Evolutionary conservation across 495 filamentous ascomycete species (phyloP).

Genomic region (Neurospora sp.): DNA sequence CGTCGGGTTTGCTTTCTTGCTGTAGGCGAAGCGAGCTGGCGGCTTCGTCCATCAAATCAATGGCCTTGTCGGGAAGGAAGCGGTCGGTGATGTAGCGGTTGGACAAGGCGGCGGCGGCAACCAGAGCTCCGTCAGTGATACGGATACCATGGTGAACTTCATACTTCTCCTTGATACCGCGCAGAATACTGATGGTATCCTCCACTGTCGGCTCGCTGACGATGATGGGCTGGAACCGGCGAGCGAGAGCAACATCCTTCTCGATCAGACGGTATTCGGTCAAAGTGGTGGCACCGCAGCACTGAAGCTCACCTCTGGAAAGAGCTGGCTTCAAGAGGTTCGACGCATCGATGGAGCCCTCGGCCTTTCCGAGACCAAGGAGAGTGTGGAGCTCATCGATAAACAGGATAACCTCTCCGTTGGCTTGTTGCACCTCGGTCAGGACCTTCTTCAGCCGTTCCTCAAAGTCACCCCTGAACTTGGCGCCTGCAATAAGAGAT

Average conservation of each 20-base stretch:
- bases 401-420: slow-evolving; percentile 86
- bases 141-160: slow-evolving; percentile 93
- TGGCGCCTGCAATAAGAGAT: slow-evolving; percentile 87
- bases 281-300: slow-evolving; percentile 87
- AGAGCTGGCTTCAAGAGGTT: slow-evolving; percentile 94
- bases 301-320: slow-evolving; percentile 84
- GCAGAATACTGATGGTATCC: slow-evolving; percentile 90
- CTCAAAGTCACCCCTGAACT: slow-evolving; percentile 93
- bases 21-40: slow-evolving; percentile 83
- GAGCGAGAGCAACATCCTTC: slow-evolving; percentile 87
- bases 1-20: slow-evolving; percentile 93
- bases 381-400: slow-evolving; percentile 92
- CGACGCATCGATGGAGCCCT: slow-evolving; percentile 92
- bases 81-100: slow-evolving; percentile 96
- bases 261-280: slow-evolving; percentile 89
- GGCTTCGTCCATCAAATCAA: slow-evolving; percentile 93
- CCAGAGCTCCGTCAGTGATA: slow-evolving; percentile 85
- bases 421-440: slow-evolving; percentile 79
- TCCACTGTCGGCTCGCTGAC: slow-evolving; percentile 82
- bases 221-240: slow-evolving; percentile 87
- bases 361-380: slow-evolving; percentile 85
- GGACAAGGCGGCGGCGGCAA: slow-evolving; percentile 82
- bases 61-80: slow-evolving; percentile 92
- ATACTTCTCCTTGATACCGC: slow-evolving; percentile 94
- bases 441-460: slow-evolving; percentile 85